Conservation (phyloP, 2,329 filamentous ascomycete genomes). For the Ascochyta koolunga region DNA sequence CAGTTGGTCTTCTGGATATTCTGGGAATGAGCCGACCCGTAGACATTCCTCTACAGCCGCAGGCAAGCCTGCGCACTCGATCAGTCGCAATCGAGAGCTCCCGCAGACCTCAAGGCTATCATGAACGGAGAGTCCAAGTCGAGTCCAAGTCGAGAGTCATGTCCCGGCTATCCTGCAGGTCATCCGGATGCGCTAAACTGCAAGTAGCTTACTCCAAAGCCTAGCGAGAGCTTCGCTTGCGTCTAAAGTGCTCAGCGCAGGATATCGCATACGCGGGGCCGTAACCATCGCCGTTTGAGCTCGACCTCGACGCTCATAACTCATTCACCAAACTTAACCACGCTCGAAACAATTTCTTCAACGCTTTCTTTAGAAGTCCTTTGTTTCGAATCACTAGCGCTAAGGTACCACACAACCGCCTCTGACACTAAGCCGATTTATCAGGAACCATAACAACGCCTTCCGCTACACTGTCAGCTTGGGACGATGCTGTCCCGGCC, state of each 20-base stretch:
- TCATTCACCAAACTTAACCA: conserved; percentile 17
- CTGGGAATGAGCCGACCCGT: background rate
- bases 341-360: conserved; percentile 23
- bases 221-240: conserved; percentile 6
- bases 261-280: conserved; percentile 7
- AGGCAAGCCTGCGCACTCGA: background rate
- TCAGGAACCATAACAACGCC: background rate
- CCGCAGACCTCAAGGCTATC: background rate
- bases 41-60: background rate
- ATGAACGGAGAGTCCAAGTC: background rate
- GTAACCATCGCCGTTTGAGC: conserved; percentile 23
- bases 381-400: conserved; percentile 22
- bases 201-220: background rate
- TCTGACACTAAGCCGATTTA: conserved; percentile 2
- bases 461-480: background rate
- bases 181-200: background rate
- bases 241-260: conserved; percentile 5
- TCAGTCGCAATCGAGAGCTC: background rate
- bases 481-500: background rate
- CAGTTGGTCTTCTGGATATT: background rate
- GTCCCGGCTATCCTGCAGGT: background rate
- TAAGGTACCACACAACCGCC: conserved; percentile 5
- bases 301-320: conserved; percentile 11
- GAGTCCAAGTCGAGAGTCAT: too few species aligned
- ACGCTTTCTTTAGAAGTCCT: conserved; percentile 28